Evolutionary conservation across 192 early-diverging fungal species (phyloP).

Genomic region (Gorgonomyces haynaldii): DNA sequence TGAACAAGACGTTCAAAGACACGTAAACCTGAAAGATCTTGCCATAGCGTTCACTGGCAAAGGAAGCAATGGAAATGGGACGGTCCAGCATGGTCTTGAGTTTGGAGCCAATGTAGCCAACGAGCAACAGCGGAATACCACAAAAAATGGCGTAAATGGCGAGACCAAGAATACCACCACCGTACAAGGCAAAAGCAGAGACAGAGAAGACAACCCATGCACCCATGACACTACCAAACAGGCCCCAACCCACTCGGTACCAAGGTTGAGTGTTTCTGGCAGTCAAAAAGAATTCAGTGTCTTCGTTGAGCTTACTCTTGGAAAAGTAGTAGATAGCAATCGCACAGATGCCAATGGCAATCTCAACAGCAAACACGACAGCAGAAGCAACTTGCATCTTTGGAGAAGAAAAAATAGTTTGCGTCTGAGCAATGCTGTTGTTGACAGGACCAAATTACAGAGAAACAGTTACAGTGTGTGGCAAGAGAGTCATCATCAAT

Average conservation of each 20-base stretch:
- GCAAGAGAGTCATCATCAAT: too few relatives aligned
- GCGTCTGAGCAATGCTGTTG: too few relatives aligned
- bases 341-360: too few relatives aligned
- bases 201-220: constrained; percentile 1
- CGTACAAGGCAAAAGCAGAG: constrained; percentile 11
- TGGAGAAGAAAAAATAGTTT: too few relatives aligned
- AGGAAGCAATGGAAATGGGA: constrained; percentile 20
- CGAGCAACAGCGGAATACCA: constrained; percentile 27
- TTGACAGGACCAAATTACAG: too few relatives aligned
- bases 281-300: constrained; percentile 38
- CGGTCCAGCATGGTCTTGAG: constrained; percentile 19
- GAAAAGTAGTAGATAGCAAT: too few relatives aligned
- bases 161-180: constrained; percentile 31
- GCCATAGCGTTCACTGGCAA: constrained; percentile 23
- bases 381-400: too few relatives aligned
- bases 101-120: constrained; percentile 21
- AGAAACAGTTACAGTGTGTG: too few relatives aligned
- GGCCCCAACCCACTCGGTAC: constrained; percentile 19
- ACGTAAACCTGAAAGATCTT: constrained; percentile 20
- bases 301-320: too few relatives aligned
- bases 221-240: constrained; percentile 32
- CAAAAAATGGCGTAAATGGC: constrained; percentile 23
- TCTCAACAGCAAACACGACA: too few relatives aligned
- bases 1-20: constrained; percentile 25
- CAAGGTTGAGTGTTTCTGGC: constrained; percentile 24